These are phyloP conservation scores for Penicilliopsis zonata DNA, from an alignment of 495 filamentous ascomycete species.

Conservation along the genomic window DNA sequence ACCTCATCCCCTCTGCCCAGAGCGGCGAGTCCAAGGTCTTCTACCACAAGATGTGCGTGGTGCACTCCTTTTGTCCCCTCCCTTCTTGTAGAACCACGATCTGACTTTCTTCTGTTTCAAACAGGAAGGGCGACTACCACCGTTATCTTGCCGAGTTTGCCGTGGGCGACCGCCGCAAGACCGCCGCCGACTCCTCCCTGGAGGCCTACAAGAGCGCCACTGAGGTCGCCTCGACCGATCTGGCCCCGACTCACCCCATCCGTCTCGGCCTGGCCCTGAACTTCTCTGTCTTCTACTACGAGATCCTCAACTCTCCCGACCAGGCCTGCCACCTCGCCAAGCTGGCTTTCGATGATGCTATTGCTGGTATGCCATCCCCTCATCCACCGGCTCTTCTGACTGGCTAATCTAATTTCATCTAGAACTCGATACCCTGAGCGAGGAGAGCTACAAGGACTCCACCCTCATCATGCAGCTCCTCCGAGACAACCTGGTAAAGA, in stretches of 20 bases:
- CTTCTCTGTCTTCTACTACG: conserved; percentile 99
- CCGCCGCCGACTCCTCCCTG: conserved; percentile 87
- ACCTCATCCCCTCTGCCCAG: conserved; percentile 93
- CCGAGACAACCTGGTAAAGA: conserved; percentile 89
- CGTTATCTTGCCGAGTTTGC: conserved; percentile 99
- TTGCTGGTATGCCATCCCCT: conserved; percentile 89
- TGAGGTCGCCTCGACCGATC: conserved; percentile 94
- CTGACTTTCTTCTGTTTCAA: conserved; percentile 3
- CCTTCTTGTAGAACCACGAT: not conserved
- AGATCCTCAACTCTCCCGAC: conserved; percentile 98
- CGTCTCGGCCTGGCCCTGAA: conserved; percentile 96
- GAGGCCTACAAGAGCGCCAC: conserved; percentile 98
- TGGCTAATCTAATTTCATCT: too few relatives aligned
- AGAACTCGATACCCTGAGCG: conserved; percentile 97
- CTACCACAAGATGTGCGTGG: conserved; percentile 97
- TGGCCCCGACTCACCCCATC: conserved; percentile 97
- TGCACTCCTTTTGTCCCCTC: not conserved
- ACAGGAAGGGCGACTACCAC: conserved; percentile 99
- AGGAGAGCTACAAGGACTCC: conserved; percentile 99
- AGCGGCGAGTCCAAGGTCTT: conserved; percentile 99
- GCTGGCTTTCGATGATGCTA: conserved; percentile 98
- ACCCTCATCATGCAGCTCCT: conserved; percentile 99
- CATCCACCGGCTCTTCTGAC: too few relatives aligned
- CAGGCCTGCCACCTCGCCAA: conserved; percentile 98
- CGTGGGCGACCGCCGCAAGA: conserved; percentile 94